These are phyloP conservation scores for Aaosphaeria arxii DNA, from an alignment of 2,329 filamentous ascomycete genomes.

Conservation along the genomic window DNA sequence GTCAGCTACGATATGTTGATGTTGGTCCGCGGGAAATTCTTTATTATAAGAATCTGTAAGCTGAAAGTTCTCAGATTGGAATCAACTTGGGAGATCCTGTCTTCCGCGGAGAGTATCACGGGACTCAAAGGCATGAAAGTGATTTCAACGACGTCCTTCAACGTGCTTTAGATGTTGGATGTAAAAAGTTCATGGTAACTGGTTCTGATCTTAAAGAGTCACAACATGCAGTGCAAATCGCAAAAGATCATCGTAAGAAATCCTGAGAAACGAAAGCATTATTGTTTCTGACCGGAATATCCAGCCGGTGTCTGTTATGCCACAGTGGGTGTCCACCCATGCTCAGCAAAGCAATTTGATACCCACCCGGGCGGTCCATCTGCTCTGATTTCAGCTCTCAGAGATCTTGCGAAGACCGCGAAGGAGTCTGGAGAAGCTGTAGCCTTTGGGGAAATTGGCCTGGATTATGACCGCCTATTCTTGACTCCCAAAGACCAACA, in stretches of 20 bases:
- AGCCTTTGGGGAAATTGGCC: constrained; percentile 91
- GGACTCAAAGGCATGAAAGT: constrained; percentile 69
- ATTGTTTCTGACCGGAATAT: neutral
- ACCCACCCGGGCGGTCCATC: constrained; percentile 57
- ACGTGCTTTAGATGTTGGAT: constrained; percentile 74
- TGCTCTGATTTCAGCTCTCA: constrained; percentile 58
- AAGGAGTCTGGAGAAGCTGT: constrained; percentile 60
- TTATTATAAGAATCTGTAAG: constrained; percentile 8
- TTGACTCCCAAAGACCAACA: constrained; percentile 77
- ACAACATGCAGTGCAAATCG: constrained; percentile 68
- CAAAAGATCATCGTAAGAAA: constrained; percentile 67
- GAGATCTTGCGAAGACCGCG: constrained; percentile 59
- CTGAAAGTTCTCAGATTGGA: constrained; percentile 59
- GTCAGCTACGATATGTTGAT: constrained; percentile 40
- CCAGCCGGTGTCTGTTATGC: constrained; percentile 78
- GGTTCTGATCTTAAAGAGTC: constrained; percentile 84
- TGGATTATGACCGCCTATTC: constrained; percentile 91
- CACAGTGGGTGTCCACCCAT: constrained; percentile 93
- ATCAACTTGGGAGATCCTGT: constrained; percentile 96
- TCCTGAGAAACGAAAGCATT: too few species aligned
- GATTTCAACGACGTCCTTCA: constrained; percentile 76
- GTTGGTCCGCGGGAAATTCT: constrained; percentile 33
- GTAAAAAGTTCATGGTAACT: constrained; percentile 86
- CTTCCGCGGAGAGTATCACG: constrained; percentile 80
- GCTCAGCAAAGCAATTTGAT: constrained; percentile 77